Conservation (phyloP, 192 early-diverging fungal genomes). For the Paraglomus brasilianum region DNA sequence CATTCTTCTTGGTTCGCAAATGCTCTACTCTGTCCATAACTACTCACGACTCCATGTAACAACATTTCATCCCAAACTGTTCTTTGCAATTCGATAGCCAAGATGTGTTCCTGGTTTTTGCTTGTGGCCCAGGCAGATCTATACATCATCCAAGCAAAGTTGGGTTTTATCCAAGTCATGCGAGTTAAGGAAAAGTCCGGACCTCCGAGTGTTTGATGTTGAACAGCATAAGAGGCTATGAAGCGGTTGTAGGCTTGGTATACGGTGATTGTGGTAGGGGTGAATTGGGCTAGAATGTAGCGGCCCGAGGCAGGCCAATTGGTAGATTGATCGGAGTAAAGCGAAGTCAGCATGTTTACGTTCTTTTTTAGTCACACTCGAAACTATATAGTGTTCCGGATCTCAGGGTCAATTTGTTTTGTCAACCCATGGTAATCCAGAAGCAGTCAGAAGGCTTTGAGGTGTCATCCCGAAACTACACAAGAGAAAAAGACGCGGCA, state of each 20-base stretch:
- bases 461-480: no score
- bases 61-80: constrained; percentile 37
- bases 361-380: no score
- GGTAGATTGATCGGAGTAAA: constrained; percentile 1
- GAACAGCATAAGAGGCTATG: constrained; percentile 38
- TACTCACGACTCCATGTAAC: constrained; percentile 28
- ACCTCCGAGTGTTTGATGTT: constrained; percentile 42
- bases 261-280: constrained; percentile 38
- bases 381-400: no score
- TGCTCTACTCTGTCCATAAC: constrained; percentile 17
- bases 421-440: no score
- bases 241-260: constrained; percentile 43
- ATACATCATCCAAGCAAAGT: constrained; percentile 53
- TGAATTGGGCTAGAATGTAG: constrained; percentile 38
- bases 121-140: constrained; percentile 48
- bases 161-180: constrained; percentile 53
- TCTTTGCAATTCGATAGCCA: constrained; percentile 35
- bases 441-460: no score
- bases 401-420: no score
- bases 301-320: constrained; percentile 15
- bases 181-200: constrained; percentile 38
- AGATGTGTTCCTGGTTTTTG: constrained; percentile 39
- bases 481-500: no score
- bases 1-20: constrained; percentile 19
- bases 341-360: no score